Conservation (phyloP, 2,329 filamentous ascomycete genomes). For the Pseudocercospora pini-densiflorae region DNA sequence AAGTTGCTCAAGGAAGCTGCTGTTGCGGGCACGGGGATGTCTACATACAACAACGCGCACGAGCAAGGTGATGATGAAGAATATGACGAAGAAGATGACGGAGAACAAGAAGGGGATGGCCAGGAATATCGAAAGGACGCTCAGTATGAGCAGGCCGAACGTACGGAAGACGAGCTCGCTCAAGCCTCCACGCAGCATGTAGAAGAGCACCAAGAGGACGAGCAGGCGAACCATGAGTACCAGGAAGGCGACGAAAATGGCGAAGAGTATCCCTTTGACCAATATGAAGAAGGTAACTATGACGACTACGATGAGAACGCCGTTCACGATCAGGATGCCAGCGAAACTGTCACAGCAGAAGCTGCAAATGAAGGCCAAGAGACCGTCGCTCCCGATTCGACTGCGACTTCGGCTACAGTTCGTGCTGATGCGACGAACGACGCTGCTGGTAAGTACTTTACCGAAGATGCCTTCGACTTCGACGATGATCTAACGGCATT, state of each 20-base stretch:
- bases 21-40: slow-evolving; percentile 62
- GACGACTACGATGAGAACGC: slow-evolving; percentile 16
- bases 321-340: slow-evolving; percentile 8
- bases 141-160: slow-evolving; percentile 9
- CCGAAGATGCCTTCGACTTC: slow-evolving; percentile 32
- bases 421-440: slow-evolving; percentile 29
- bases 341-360: slow-evolving; percentile 8
- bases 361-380: slow-evolving; percentile 14
- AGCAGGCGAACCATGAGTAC: slow-evolving; percentile 17
- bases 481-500: slow-evolving; percentile 32
- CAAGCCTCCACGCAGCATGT: slow-evolving; percentile 16
- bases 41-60: slow-evolving; percentile 46
- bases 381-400: slow-evolving; percentile 23
- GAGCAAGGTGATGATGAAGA: slow-evolving; percentile 25
- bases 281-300: slow-evolving; percentile 18
- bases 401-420: slow-evolving; percentile 33
- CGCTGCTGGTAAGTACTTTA: slow-evolving; percentile 35
- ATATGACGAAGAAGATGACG: slow-evolving; percentile 23
- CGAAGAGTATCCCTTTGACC: slow-evolving; percentile 14
- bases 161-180: slow-evolving; percentile 6
- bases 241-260: slow-evolving; percentile 14
- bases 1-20: slow-evolving; percentile 57
- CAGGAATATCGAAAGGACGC: slow-evolving; percentile 10
- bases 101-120: slow-evolving; percentile 15
- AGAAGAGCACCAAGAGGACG: slow-evolving; percentile 23